A percentile compares a stretch with the other conserved stretches of the same genome.
These are phyloP conservation scores for Ormosia emarginata DNA, from an alignment of 306 rosid species.

Conservation along the genomic window DNA sequence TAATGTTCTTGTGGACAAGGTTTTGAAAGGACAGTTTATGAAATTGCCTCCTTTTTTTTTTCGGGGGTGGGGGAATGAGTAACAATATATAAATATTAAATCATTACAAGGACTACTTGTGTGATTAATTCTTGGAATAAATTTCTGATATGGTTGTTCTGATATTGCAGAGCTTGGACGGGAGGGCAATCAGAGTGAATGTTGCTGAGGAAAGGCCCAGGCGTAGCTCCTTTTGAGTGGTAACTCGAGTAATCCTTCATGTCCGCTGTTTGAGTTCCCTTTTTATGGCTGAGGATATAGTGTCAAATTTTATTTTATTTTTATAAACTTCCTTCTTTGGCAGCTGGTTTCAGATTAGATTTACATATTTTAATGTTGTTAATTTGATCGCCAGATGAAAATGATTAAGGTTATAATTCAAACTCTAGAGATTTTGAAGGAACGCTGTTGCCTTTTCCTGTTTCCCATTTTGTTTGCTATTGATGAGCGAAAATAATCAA, in stretches of 20 bases:
- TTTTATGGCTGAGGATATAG: slow-evolving; percentile 33
- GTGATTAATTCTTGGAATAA: background rate
- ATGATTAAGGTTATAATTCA: background rate
- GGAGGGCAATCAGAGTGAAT: slow-evolving; percentile 82
- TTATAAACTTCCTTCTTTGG: slow-evolving; percentile 20
- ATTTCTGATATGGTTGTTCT: slow-evolving; percentile 11
- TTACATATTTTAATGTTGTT: slow-evolving; percentile 1
- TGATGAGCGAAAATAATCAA: background rate
- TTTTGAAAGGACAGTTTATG: background rate
- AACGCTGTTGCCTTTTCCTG: background rate
- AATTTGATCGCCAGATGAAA: slow-evolving; percentile 10
- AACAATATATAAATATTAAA: background rate
- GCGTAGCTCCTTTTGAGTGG: slow-evolving; percentile 54
- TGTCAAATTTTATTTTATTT: background rate
- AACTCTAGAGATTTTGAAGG: slow-evolving; percentile 13
- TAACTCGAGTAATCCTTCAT: slow-evolving; percentile 24
- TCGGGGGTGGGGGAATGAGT: too few species aligned
- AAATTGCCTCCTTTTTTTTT: background rate
- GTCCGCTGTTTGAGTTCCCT: slow-evolving; percentile 8
- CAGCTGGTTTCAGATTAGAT: slow-evolving; percentile 31
- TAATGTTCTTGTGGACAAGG: background rate
- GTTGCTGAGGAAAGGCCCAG: slow-evolving; percentile 85
- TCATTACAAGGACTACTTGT: background rate
- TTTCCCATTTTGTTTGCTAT: background rate
- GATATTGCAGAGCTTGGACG: slow-evolving; percentile 64